Evolutionary conservation across 768 basidiomycete genomes (phyloP).

Genomic region (Tylopilus sp.): DNA sequence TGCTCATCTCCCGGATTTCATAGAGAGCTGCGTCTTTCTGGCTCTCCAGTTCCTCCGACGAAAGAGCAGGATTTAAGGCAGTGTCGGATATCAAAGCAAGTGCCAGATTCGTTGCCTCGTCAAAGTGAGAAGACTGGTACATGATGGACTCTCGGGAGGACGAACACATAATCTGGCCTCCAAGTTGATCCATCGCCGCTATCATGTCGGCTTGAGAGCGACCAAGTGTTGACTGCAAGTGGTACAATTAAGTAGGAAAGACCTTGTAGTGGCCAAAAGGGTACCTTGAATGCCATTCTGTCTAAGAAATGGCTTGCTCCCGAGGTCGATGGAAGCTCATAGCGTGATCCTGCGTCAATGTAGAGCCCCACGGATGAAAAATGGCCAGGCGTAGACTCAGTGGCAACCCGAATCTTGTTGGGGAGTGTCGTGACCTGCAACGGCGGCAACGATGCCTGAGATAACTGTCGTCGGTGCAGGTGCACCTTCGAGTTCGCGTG

Average conservation of each 20-base stretch:
- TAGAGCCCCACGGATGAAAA: constrained; percentile 93
- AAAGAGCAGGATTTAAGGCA: constrained; percentile 72
- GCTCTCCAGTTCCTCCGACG: constrained; percentile 72
- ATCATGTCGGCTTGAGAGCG: constrained; percentile 79
- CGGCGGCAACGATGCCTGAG: constrained; percentile 31
- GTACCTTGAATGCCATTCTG: constrained; percentile 94
- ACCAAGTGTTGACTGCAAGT: constrained; percentile 62
- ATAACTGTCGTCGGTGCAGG: constrained; percentile 24
- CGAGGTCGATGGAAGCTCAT: constrained; percentile 67
- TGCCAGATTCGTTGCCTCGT: constrained; percentile 75
- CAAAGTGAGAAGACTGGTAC: constrained; percentile 97
- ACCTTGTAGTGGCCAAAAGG: constrained; percentile 1
- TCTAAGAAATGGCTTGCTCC: constrained; percentile 93
- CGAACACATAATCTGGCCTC: constrained; percentile 89
- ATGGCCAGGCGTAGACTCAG: constrained; percentile 87
- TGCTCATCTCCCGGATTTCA: constrained; percentile 82
- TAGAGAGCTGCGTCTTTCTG: constrained; percentile 88
- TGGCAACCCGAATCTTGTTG: constrained; percentile 90
- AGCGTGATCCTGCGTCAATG: constrained; percentile 89
- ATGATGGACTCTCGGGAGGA: constrained; percentile 92
- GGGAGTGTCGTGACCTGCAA: constrained; percentile 79
- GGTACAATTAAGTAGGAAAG: constrained; percentile 2
- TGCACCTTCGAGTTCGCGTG: constrained; percentile 30
- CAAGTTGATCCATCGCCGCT: constrained; percentile 73
- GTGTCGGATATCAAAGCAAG: constrained; percentile 91